Conservation (phyloP, 495 filamentous ascomycete genomes). For the Hypoxylon perforatum region DNA sequence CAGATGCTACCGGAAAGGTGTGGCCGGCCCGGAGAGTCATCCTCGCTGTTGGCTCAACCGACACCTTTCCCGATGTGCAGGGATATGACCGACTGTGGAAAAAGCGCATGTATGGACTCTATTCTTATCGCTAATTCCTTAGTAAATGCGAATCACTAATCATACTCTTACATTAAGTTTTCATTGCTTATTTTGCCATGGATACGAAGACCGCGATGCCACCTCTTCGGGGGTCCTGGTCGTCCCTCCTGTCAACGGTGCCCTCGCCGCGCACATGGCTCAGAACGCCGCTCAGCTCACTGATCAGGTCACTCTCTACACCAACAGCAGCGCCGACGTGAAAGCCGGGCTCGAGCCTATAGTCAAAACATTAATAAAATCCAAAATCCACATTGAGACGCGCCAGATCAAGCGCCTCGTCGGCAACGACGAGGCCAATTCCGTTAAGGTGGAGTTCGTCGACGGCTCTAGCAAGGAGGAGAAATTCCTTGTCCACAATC, state of each 20-base stretch:
- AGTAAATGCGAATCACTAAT: too few species aligned
- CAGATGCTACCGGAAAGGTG: conserved; percentile 41
- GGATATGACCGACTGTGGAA: conserved; percentile 45
- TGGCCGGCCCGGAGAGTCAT: conserved; percentile 56
- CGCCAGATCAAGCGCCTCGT: conserved; percentile 25
- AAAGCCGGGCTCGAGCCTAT: conserved; percentile 12
- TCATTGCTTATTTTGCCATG: conserved; percentile 45
- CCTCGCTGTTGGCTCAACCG: conserved; percentile 52
- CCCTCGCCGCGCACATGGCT: conserved; percentile 24
- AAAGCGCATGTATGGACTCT: conserved; percentile 46
- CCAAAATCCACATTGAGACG: conserved; percentile 21
- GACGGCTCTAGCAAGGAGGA: conserved; percentile 5
- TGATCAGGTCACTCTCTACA: conserved; percentile 33
- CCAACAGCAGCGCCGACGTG: conserved; percentile 30
- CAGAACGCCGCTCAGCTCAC: conserved; percentile 24
- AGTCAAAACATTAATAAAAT: background rate
- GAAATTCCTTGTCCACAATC: conserved; percentile 17
- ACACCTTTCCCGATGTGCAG: conserved; percentile 45
- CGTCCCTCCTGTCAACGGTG: background rate
- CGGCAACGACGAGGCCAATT: background rate
- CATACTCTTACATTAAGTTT: conserved; percentile 30
- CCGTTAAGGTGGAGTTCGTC: conserved; percentile 16
- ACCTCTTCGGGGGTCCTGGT: conserved; percentile 30
- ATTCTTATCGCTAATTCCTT: too few species aligned
- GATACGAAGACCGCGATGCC: conserved; percentile 35